Base-by-base conservation (phyloP, 306 rosid species). In the Quercus variabilis region DNA sequence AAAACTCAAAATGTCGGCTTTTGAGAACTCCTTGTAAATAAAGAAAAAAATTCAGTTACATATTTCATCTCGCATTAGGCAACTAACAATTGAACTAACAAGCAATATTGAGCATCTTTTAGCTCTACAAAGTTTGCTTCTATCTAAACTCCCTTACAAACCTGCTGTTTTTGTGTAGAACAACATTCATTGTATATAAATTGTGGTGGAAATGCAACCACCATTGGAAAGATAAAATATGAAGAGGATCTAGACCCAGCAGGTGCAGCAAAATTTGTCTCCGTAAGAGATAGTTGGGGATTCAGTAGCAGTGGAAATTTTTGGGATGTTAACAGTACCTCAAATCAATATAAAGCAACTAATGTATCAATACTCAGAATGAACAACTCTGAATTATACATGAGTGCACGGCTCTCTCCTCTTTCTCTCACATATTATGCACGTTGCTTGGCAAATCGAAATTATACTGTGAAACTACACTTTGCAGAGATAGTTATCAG, bases 361-460 rank as follows among this genome's bases (percentile, higher is more conserved):
- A 75, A 83, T 60, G 71, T 25, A 73, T 76, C 83, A 8, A 23
- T 38, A 67, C 69, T 82, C 19, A 72, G 76, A 72, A 79, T 82
- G 79, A 73, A 62, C 55, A 7, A 82, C 63, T 78, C 90, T 4
- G 84, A 76, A 56, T 26, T 91, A 75, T 91, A 89, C 75, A 63
- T 51, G 59, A 85, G 81, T 5, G 90, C 92, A 25, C 90, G 92
- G 21, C 83, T 82, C 5, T 54, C 89, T 77, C 89, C 92, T 2
- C 77, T 83, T 72, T 87, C 90, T 5, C 90, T 89, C 55, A 85
- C 90, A 20, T 91, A 91, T 75, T 87, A 83, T 74, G 85, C 74
- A n/a, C 90, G 76, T 72, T 91, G 92, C 89, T 80, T 91, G 85
- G 89, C 84, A 77, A 87, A 89, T 87, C 90, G 90, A 64, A 89